These are phyloP conservation scores for Ustilago crameri DNA, from an alignment of 1,284 basidiomycete genomes.

Conservation along the genomic window DNA sequence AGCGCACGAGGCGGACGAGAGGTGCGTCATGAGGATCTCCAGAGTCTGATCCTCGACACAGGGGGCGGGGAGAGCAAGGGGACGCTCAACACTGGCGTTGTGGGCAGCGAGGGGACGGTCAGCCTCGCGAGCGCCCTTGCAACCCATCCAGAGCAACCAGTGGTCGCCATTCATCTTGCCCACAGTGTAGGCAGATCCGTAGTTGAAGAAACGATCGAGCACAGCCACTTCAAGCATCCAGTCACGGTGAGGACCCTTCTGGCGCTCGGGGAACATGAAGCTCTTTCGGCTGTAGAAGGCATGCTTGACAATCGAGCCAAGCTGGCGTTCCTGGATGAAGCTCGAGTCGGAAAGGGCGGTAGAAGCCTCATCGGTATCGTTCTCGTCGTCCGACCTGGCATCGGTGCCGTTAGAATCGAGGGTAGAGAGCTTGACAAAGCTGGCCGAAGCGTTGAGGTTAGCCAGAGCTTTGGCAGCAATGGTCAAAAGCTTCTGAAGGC, in stretches of 20 bases:
- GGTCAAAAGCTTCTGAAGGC: constrained; percentile 69
- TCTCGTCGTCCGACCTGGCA: constrained; percentile 4
- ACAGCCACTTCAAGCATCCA: constrained; percentile 94
- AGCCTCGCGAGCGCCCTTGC: constrained; percentile 53
- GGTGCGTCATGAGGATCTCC: constrained; percentile 97
- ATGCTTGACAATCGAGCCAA: constrained; percentile 58
- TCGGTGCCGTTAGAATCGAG: constrained; percentile 12
- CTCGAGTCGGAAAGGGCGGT: constrained; percentile 38
- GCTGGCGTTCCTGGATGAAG: constrained; percentile 40
- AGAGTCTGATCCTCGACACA: constrained; percentile 82
- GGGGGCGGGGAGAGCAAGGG: constrained; percentile 45
- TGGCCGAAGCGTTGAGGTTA: constrained; percentile 28
- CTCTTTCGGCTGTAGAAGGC: constrained; percentile 95
- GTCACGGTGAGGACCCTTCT: constrained; percentile 90
- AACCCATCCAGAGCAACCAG: constrained; percentile 85
- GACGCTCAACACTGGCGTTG: constrained; percentile 35
- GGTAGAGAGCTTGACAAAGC: constrained; percentile 33
- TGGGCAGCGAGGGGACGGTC: constrained; percentile 42
- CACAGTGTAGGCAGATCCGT: constrained; percentile 91
- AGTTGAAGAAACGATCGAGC: constrained; percentile 84
- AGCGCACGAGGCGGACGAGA: constrained; percentile 79
- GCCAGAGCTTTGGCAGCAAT: constrained; percentile 85
- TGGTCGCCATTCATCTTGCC: constrained; percentile 99
- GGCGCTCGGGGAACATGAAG: constrained; percentile 99
- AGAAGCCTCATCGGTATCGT: constrained; percentile 18